Conservation (phyloP, 805 yeast species). For the Trichomonascus vanleenenianus region DNA sequence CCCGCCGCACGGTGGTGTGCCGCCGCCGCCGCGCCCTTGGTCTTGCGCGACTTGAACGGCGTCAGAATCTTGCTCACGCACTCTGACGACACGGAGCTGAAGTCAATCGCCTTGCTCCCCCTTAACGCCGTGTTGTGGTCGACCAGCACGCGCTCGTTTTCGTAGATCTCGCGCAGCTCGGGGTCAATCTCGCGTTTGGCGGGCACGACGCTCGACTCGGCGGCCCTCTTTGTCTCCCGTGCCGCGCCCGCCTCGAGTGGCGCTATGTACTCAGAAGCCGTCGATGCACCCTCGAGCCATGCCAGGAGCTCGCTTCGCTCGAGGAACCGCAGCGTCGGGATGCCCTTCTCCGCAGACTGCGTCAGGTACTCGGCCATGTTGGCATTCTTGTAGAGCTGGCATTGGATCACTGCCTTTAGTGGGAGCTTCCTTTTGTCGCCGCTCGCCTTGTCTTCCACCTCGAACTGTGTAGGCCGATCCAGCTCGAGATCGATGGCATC, state of each 20-base stretch:
- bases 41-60: not conserved
- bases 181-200: slow-evolving; percentile 38
- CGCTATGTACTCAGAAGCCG: slow-evolving; percentile 46
- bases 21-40: too few relatives aligned
- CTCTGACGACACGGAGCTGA: slow-evolving; percentile 29
- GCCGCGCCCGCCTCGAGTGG: slow-evolving; percentile 10
- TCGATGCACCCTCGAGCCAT: slow-evolving; percentile 69
- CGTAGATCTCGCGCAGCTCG: slow-evolving; percentile 38
- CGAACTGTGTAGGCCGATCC: slow-evolving; percentile 46
- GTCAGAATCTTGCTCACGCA: slow-evolving; percentile 23
- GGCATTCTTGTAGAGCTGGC: slow-evolving; percentile 69
- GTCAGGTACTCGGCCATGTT: slow-evolving; percentile 76
- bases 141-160: slow-evolving; percentile 35
- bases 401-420: slow-evolving; percentile 58
- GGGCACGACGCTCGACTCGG: slow-evolving; percentile 12
- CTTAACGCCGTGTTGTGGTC: slow-evolving; percentile 36
- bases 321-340: slow-evolving; percentile 69
- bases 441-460: slow-evolving; percentile 12
- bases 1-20: not conserved
- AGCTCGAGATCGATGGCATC: slow-evolving; percentile 27
- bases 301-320: slow-evolving; percentile 78
- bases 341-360: slow-evolving; percentile 54
- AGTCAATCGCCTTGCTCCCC: slow-evolving; percentile 31
- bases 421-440: slow-evolving; percentile 20
- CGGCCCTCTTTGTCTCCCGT: slow-evolving; percentile 1